A percentile compares a stretch with the other conserved stretches of the same genome.
These are phyloP conservation scores for Ustilago cynodontis DNA, from an alignment of 1,284 basidiomycete species.

Conservation along the genomic window DNA sequence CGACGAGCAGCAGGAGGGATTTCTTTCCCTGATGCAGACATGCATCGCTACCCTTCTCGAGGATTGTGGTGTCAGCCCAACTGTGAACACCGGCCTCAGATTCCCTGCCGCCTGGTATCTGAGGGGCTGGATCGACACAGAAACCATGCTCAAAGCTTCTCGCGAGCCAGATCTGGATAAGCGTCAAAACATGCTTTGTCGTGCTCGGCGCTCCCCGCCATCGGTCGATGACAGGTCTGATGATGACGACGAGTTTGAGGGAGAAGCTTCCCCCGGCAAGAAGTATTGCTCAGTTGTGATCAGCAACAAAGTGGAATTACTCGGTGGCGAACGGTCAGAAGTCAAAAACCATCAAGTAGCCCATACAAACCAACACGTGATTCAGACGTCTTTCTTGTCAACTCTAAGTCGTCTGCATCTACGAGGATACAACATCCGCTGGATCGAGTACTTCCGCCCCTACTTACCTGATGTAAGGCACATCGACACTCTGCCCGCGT, in stretches of 20 bases:
- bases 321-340: not conserved
- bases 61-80: conserved; percentile 21
- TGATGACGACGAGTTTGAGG: no score
- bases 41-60: conserved; percentile 24
- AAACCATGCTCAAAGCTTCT: not conserved
- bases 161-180: not conserved
- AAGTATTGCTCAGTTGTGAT: conserved; percentile 12
- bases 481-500: conserved; percentile 35
- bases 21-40: conserved; percentile 7
- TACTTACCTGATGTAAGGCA: conserved; percentile 13
- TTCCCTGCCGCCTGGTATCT: not conserved
- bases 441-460: conserved; percentile 39
- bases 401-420: conserved; percentile 22
- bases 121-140: conserved; percentile 1
- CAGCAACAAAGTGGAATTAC: conserved; percentile 1
- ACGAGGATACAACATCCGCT: conserved; percentile 30
- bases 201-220: not conserved
- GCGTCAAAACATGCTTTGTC: not conserved
- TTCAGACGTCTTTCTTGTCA: conserved; percentile 13
- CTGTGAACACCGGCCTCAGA: not conserved
- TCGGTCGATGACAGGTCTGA: not conserved
- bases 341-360: not conserved
- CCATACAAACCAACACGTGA: not conserved
- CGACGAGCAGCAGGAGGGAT: not conserved
- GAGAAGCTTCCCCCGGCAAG: not conserved